These are phyloP conservation scores for Mentha longifolia DNA, from an alignment of 257 asterid species.

Conservation along the genomic window DNA sequence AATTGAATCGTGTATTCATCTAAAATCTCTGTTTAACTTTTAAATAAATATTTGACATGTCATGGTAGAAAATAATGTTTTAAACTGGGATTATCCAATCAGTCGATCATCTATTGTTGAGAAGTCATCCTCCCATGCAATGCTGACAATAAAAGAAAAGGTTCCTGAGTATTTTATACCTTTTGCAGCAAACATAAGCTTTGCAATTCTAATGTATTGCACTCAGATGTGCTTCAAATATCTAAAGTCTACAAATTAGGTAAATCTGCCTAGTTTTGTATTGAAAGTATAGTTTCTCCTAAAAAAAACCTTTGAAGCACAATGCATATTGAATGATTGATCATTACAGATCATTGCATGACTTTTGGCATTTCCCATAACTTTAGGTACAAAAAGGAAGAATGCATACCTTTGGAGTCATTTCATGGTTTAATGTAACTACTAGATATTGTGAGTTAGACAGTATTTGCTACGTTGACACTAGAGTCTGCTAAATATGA, in stretches of 20 bases:
- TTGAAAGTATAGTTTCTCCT: conserved; percentile 12
- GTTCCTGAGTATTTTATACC: conserved; percentile 8
- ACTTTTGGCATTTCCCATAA: conserved; percentile 1
- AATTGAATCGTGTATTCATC: conserved; percentile 15
- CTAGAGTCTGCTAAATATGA: conserved; percentile 23
- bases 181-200: background rate
- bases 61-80: conserved; percentile 9
- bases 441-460: conserved; percentile 16
- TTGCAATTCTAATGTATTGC: conserved; percentile 5
- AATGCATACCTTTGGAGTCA: conserved; percentile 12
- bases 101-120: background rate
- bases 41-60: conserved; percentile 12
- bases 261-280: background rate
- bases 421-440: conserved; percentile 2
- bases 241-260: background rate
- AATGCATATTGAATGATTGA: conserved; percentile 6
- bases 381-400: background rate
- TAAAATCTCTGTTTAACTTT: too few species aligned
- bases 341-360: conserved; percentile 14
- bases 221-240: background rate
- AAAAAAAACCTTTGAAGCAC: background rate
- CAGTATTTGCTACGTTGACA: conserved; percentile 14
- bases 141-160: background rate
- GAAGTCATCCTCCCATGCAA: background rate
- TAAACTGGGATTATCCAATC: background rate